phyloP scores from a whole-genome alignment of 2,329 filamentous ascomycete species.

The Tothia fuscella region DNA sequence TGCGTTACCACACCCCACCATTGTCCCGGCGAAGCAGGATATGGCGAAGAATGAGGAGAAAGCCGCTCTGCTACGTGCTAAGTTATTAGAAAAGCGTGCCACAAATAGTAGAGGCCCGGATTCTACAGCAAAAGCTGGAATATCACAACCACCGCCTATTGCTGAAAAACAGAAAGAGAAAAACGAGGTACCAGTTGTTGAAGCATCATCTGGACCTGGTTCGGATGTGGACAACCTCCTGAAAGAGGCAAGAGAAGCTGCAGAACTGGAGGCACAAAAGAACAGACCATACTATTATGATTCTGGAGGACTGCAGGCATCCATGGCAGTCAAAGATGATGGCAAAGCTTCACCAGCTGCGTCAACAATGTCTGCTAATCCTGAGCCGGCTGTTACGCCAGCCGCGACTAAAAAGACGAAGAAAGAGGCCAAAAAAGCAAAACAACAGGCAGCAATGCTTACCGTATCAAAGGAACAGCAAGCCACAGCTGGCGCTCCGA shows the following conservation, averaged over 20 bases:
- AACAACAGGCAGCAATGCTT: background rate
- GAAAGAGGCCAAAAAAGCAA: background rate
- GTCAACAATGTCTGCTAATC: background rate
- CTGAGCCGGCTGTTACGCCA: background rate
- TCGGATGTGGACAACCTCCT: constrained; percentile 2
- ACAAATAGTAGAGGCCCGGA: background rate
- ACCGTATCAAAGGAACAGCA: too few relatives aligned
- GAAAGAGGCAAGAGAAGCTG: background rate
- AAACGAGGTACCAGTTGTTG: background rate
- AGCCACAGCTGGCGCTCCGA: too few relatives aligned
- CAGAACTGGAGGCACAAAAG: constrained; percentile 1
- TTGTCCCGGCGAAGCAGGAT: too few relatives aligned
- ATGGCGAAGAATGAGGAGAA: too few relatives aligned
- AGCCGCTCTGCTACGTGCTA: constrained; percentile 1
- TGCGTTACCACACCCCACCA: too few relatives aligned
- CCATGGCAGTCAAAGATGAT: background rate
- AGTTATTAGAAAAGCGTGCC: constrained; percentile 3
- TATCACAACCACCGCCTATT: background rate
- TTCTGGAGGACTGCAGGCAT: background rate
- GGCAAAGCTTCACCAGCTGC: background rate
- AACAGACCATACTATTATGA: background rate
- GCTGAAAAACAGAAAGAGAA: background rate
- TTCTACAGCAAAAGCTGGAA: background rate
- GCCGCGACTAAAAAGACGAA: background rate
- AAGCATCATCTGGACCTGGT: background rate